Evolutionary conservation across 768 basidiomycete genomes (phyloP), one percentile per base, ranked within the genome.

Genomic region (Thelephora ganbajun): DNA sequence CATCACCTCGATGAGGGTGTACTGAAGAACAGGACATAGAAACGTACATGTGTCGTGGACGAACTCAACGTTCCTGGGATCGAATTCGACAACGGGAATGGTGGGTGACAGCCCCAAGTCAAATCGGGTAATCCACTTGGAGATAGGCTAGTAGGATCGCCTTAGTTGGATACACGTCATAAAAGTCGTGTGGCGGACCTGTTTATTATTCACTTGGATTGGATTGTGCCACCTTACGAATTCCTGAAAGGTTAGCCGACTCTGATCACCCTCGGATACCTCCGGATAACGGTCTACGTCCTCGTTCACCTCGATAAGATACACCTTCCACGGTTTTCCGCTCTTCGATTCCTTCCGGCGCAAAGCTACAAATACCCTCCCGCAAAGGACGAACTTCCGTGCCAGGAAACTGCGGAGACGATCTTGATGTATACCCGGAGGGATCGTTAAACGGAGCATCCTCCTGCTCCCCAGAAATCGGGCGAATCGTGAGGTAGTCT

Each of bases 161-260:
- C 11, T 44, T n/a, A n/a, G n/a, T 44, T 18, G 43, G n/a, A 44
- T n/a, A 44, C n/a, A n/a, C 43, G n/a, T 44, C 43, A n/a, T 19
- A 5, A 44, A 19, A 9, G 19, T 19, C 9, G 23, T 3, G 30
- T 16, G 22, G n/a, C n/a, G 19, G 19, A 26, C n/a, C 30, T 18
- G n/a, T 44, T 44, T 26, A 16, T 6, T 19, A 6, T n/a, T n/a
- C 16, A 20, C 5, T 0, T 52, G 44, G 0, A 78, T 52, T 0
- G 80, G 78, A 49, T 88, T 88, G 37, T 84, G 77, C 76, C 80
- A 83, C 1, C 67, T 54, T 0, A 83, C 55, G 37, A 87, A 76
- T 0, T 68, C 62, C 0, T 61, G 57, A 12, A 81, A 64, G 0
- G 77, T 63, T 0, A 64, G 52, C 0, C 81, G 69, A 7, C 57